Base-by-base conservation (phyloP, 495 filamentous ascomycete species). In the Sphaerosporella brunnea region DNA sequence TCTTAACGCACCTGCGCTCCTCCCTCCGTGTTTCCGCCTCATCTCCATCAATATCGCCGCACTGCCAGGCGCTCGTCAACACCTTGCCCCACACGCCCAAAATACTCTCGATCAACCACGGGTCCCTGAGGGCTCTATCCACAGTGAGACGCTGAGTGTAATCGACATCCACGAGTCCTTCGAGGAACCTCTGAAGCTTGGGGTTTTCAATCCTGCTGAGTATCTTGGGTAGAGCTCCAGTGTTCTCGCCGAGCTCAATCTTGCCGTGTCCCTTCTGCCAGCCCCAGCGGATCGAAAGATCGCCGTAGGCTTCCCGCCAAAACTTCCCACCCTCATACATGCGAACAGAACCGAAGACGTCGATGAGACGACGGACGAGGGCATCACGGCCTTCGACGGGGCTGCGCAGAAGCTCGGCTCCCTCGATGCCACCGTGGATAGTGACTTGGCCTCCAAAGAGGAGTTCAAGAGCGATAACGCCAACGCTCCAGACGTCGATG, bases 401-500 rank as follows among this genome's bases (percentile, higher is more conserved):
- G 24, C 26, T 38, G 34, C 51, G 55, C 48, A 59, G 32, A 26
- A 59, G 23, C 20, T 59, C 56, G 13, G 30, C 45, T 7, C 45
- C 55, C 25, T 51, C 40, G 26, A 47, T 18, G 0, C 54, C 54
- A 13, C 30, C 20, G 16, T 48, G 30, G 1, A 57, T 51, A 4
- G 55, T 16, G 19, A 55, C 30, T n/a, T 43, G 48, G 7, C 45
- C 45, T 24, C 48, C 55, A 26, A 61, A 36, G 8, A 60, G 19
- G 41, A 60, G 46, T 36, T 61, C 49, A 7, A 60, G 44, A 5
- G 49, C 57, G 26, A 61, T 60, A 24, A 61, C 53, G 0, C 58
- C 58, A 23, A 38, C 47, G 19, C 53, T 53, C 58, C 58, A 61
- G 16, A 60, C 42, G 47, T 61, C 58, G 50, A 61, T 60, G 8